Evolutionary conservation across 176 grass and related monocot species (phyloP), one percentile per base, ranked within the genome.

Genomic region (Musa acuminata): DNA sequence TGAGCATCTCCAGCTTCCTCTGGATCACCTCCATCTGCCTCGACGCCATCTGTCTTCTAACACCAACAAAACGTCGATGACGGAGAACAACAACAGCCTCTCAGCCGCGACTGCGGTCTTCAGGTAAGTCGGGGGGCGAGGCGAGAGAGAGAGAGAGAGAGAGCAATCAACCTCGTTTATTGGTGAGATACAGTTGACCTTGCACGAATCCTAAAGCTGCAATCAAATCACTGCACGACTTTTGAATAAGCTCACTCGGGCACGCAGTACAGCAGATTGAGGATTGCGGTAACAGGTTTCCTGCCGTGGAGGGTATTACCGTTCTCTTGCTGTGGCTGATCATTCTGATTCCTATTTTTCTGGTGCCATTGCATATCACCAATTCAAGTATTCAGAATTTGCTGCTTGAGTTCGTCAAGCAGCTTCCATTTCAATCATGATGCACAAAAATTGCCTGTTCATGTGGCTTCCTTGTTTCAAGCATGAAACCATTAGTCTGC

Each of bases 11-110:
- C 51, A 99, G 82, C 85, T 99, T 99, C 88, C 88, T 81, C 83
- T 94, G 95, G 80, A 99, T 87, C 87, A 87, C 91, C 84, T 99
- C 95, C 95, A 99, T 99, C 73, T 94, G 95, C 88, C 90, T 99
- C 43, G 95, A 94, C 80, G 95, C 95, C 95, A 99, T 94, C 75
- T 75, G 23, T n/a, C 10, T 51, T 2, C 8, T 50, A 51, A 16
- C 26, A n/a, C 49, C 8, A 11, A 19, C 16, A 20, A 21, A 3
- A 43, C 13, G 17, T n/a, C 35, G 35, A 43, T 43, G 35, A 43
- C 35, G 35, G 35, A 6, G 35, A 43, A 43, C 35, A 43, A 43
- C 35, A 43, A 43, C 35, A 43, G 12, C 17, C 9, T 17, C 2
- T 8, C 67, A 2, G 0, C 16, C 23, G 12, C 21, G 21, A 1